A percentile compares a stretch with the other conserved stretches of the same genome.
Conservation (phyloP, 371 early-diverging fungal genomes). For the Rhizopus sp. region DNA sequence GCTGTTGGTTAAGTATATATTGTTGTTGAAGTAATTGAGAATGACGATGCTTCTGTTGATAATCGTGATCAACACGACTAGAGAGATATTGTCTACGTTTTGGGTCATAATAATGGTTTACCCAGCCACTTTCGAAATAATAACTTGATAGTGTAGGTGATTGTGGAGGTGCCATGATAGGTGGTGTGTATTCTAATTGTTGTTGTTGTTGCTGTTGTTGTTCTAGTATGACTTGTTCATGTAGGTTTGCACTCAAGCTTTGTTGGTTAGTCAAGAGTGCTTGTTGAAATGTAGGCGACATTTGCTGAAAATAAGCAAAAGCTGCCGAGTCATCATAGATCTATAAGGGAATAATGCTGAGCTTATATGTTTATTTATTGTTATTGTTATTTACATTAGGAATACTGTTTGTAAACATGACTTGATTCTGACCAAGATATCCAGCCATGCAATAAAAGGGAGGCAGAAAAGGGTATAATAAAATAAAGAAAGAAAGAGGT, state of each 20-base stretch:
- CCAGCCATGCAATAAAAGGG: background rate
- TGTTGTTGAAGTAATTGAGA: slow-evolving; percentile 22
- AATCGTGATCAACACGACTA: slow-evolving; percentile 40
- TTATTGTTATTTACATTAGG: background rate
- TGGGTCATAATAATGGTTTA: slow-evolving; percentile 47
- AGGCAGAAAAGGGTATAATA: no score
- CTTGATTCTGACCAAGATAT: slow-evolving; percentile 4
- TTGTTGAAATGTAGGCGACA: slow-evolving; percentile 27
- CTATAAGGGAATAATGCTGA: slow-evolving; percentile 6
- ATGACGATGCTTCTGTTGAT: slow-evolving; percentile 24
- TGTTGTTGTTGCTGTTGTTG: slow-evolving; percentile 18
- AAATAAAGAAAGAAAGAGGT: background rate
- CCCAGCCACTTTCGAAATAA: slow-evolving; percentile 52
- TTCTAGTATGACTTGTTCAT: slow-evolving; percentile 7
- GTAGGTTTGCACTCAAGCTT: background rate
- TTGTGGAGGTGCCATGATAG: slow-evolving; percentile 55
- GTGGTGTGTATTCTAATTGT: slow-evolving; percentile 24
- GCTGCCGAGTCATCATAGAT: slow-evolving; percentile 37
- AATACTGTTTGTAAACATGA: background rate
- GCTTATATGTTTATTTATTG: background rate
- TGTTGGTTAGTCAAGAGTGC: slow-evolving; percentile 11
- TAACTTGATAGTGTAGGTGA: slow-evolving; percentile 54
- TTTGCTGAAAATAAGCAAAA: slow-evolving; percentile 43
- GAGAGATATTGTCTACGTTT: slow-evolving; percentile 45
- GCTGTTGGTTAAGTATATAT: slow-evolving; percentile 21